Evolutionary conservation across 495 filamentous ascomycete species (phyloP).

Genomic region (Penicillium atrosanguineum): DNA sequence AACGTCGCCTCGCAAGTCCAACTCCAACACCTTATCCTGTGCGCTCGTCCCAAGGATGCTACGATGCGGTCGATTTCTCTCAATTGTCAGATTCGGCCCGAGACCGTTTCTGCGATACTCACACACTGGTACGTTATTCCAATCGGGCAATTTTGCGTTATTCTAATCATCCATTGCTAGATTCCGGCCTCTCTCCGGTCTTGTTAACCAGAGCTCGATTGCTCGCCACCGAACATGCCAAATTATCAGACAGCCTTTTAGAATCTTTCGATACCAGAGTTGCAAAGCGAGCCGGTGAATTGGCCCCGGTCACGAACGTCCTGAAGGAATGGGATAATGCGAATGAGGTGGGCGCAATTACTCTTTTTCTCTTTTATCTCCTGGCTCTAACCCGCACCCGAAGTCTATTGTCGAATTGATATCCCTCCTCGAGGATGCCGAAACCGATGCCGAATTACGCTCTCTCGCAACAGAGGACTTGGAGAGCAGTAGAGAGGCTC

Average conservation of each 20-base stretch:
- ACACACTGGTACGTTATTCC: constrained; percentile 26
- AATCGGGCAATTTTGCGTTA: not conserved
- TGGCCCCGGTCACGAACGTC: constrained; percentile 63
- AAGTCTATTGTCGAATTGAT: constrained; percentile 58
- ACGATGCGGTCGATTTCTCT: constrained; percentile 33
- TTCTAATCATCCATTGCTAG: constrained; percentile 32
- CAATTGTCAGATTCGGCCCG: constrained; percentile 16
- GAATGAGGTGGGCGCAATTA: constrained; percentile 34
- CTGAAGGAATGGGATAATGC: constrained; percentile 62
- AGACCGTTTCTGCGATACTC: constrained; percentile 20
- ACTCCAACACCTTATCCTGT: not conserved
- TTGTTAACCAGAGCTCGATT: constrained; percentile 64
- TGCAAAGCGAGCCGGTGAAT: constrained; percentile 76
- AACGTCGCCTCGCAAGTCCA: constrained; percentile 3
- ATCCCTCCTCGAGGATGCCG: constrained; percentile 55
- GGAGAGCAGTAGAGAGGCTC: constrained; percentile 53
- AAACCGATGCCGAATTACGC: constrained; percentile 61
- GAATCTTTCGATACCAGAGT: constrained; percentile 66
- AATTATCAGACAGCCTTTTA: constrained; percentile 53
- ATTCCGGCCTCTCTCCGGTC: constrained; percentile 51
- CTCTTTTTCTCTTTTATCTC: not conserved
- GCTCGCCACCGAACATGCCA: constrained; percentile 65
- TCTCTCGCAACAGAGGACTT: constrained; percentile 78
- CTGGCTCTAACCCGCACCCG: not conserved
- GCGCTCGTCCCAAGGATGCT: constrained; percentile 28